Evolutionary conservation across 2,329 filamentous ascomycete genomes (phyloP), one percentile per base, ranked within the genome.

Genomic region (Blastomyces silverae): DNA sequence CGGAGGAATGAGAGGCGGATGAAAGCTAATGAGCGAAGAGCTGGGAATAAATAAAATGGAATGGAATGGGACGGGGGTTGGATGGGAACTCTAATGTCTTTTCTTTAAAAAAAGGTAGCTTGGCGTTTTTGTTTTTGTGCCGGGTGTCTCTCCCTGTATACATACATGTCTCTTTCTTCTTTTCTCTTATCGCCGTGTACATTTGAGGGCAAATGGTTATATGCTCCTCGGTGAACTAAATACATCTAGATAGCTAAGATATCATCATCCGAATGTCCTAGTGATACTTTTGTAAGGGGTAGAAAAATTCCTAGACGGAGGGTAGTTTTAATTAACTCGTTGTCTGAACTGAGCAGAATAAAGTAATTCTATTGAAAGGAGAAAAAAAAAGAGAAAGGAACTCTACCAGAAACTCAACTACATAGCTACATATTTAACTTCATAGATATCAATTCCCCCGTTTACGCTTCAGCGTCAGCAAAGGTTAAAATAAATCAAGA

Each of bases 21-120:
- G 85, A 83, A 87, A 73, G 85, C 84, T 72, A 91, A 91, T 73
- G 79, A 84, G 72, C 81, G 82, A 71, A 81, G 81, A 69, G 76
- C 65, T 4, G 65, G 65, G 52, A 59, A 59, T 44, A 44, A 59
- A 60, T 11, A 20, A 46, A 8, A 28, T 60, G 58, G 15, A n/a
- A 48, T 61, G 15, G 56, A 20, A 5, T 48, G 13, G 58, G 42
- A 11, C 25, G 39, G 39, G 8, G 7, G 3, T 44, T 44, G 13
- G 42, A n/a, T 52, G n/a, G 10, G 48, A 28, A 28, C 1, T 25
- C n/a, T 52, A 11, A 15, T 52, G 42, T 13, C n/a, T 13, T n/a
- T 13, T 25, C 4, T 28, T 28, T 28, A 28, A 28, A 31, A 31
- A 31, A 15, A 4, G 48, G 48, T 13, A 25, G n/a, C n/a, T 52